Conservation (phyloP, 192 early-diverging fungal species). For the Coemansia umbellata region DNA sequence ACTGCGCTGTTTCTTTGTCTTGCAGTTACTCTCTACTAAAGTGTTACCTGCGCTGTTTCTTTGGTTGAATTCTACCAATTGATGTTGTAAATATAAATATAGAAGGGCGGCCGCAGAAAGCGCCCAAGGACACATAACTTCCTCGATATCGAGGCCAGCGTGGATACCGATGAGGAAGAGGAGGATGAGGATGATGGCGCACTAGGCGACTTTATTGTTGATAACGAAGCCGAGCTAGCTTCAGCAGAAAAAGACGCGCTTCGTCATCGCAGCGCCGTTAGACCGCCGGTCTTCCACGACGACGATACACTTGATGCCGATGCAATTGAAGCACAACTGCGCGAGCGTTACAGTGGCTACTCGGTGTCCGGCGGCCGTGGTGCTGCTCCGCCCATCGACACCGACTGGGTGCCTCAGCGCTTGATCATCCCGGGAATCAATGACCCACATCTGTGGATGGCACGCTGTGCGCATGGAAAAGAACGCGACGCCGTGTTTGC, state of each 20-base stretch:
- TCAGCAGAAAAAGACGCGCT: slow-evolving; percentile 54
- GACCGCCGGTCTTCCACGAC: slow-evolving; percentile 72
- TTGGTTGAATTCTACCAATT: no score
- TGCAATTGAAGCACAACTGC: slow-evolving; percentile 69
- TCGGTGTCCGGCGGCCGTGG: slow-evolving; percentile 43
- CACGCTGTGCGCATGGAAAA: slow-evolving; percentile 78
- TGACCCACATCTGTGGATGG: slow-evolving; percentile 91
- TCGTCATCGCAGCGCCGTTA: slow-evolving; percentile 53
- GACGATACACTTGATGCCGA: slow-evolving; percentile 81
- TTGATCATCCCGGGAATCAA: slow-evolving; percentile 79
- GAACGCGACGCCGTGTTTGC: slow-evolving; percentile 84
- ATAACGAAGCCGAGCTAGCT: slow-evolving; percentile 64
- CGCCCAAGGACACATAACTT: slow-evolving; percentile 51
- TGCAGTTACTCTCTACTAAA: no score
- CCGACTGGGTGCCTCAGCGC: slow-evolving; percentile 62
- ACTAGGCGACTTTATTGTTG: slow-evolving; percentile 57
- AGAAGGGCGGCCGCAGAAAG: slow-evolving; percentile 28
- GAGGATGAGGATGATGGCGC: slow-evolving; percentile 67
- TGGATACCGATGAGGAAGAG: slow-evolving; percentile 76
- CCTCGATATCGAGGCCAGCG: slow-evolving; percentile 69
- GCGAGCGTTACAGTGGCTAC: slow-evolving; percentile 69
- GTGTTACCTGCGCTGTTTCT: no score
- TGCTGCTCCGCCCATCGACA: slow-evolving; percentile 50
- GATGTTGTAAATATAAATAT: neutral
- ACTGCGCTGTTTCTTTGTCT: no score